Percentiles rank a stretch among this genome's conserved stretches.
Conservation (phyloP, 2,329 filamentous ascomycete species). For the Neurospora crassa region DNA sequence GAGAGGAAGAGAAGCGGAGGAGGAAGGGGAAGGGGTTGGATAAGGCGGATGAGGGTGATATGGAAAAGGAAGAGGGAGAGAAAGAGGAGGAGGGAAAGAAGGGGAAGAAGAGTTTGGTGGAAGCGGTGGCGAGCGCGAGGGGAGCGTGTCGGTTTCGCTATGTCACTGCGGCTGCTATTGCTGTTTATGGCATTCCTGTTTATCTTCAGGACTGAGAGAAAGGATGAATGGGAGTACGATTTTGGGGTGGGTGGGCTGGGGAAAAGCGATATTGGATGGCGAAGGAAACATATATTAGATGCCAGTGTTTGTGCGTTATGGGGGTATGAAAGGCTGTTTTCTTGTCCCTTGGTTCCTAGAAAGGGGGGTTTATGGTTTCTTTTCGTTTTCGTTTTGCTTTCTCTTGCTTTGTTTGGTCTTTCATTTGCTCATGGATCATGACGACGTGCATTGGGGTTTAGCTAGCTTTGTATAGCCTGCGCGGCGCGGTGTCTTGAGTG, state of each 20-base stretch:
- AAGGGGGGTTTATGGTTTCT: background rate
- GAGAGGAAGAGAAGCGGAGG: slow-evolving; percentile 18
- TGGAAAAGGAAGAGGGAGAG: background rate
- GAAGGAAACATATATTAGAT: background rate
- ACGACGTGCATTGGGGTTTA: background rate
- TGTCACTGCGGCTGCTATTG: slow-evolving; percentile 86
- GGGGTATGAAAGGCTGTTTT: background rate
- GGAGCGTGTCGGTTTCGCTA: slow-evolving; percentile 80
- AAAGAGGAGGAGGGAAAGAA: background rate
- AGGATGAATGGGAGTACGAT: background rate
- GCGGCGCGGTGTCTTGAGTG: background rate
- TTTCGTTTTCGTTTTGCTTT: background rate
- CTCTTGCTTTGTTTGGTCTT: background rate
- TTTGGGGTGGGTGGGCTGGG: background rate
- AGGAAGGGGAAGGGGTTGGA: slow-evolving; percentile 12
- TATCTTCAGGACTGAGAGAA: slow-evolving; percentile 47
- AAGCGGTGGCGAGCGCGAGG: slow-evolving; percentile 68
- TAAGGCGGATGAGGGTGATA: too few species aligned
- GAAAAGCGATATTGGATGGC: background rate
- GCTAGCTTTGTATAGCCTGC: background rate
- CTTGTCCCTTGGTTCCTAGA: background rate
- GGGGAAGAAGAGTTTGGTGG: slow-evolving; percentile 46
- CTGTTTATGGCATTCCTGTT: slow-evolving; percentile 90
- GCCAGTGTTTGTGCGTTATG: background rate
- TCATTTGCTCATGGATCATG: background rate